Conservation (phyloP, 192 early-diverging fungal species). For the Coemansia sp. region DNA sequence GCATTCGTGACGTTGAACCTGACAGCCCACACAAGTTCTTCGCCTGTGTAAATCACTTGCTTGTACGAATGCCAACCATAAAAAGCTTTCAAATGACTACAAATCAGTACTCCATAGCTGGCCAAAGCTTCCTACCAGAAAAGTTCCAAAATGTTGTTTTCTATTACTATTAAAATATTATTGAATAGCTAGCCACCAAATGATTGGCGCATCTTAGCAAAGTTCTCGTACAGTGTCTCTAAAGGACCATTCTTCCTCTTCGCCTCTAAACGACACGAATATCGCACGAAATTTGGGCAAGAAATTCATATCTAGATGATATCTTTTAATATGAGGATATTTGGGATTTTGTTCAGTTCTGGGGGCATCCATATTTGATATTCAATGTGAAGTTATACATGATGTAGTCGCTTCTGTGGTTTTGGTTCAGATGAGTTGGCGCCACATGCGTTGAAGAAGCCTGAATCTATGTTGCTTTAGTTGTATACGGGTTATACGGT, state of each 20-base stretch:
- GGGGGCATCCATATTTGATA: no score
- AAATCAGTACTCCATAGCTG: not conserved
- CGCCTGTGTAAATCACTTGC: not conserved
- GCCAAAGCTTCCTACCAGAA: not conserved
- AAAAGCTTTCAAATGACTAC: not conserved
- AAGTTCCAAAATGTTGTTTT: not conserved
- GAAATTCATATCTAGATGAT: conserved; percentile 22
- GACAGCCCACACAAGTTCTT: not conserved
- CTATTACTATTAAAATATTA: not conserved
- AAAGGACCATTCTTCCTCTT: conserved; percentile 52
- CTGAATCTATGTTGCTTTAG: not conserved
- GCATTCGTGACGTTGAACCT: no score
- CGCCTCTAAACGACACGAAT: conserved; percentile 54
- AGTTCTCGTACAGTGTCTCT: conserved; percentile 22
- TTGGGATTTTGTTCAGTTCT: no score
- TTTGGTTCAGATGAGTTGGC: not conserved
- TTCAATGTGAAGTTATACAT: no score
- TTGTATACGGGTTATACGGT: not conserved
- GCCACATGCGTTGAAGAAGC: not conserved
- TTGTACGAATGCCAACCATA: not conserved
- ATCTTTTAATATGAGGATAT: no score
- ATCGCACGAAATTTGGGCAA: conserved; percentile 58
- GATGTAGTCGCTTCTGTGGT: not conserved
- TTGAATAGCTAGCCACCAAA: not conserved
- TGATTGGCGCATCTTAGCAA: not conserved